A percentile compares a stretch with the other conserved stretches of the same genome.
phyloP scores from a whole-genome alignment of 2,329 filamentous ascomycete species.

The Cercospora sp. region DNA sequence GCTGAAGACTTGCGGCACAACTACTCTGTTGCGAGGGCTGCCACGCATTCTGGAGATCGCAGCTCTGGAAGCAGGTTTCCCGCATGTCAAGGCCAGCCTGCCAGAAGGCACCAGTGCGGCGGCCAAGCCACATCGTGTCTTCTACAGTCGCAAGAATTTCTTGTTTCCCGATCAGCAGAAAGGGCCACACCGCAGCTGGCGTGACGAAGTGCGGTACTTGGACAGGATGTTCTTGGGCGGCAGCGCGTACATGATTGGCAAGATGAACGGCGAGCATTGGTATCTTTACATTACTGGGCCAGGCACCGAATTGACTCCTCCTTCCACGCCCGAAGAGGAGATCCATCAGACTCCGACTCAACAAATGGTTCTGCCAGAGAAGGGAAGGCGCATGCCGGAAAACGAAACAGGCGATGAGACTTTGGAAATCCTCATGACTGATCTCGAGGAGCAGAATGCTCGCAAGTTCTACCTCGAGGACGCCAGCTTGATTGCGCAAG shows the following conservation, averaged over 20 bases:
- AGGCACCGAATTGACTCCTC: constrained; percentile 74
- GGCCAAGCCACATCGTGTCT: constrained; percentile 89
- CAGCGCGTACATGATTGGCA: constrained; percentile 98
- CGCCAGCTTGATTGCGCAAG: constrained; percentile 87
- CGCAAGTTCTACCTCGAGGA: constrained; percentile 71
- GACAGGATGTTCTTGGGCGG: constrained; percentile 89
- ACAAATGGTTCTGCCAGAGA: constrained; percentile 58
- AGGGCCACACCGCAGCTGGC: constrained; percentile 95
- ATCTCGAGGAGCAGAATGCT: constrained; percentile 65
- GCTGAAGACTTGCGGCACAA: constrained; percentile 96
- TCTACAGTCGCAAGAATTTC: constrained; percentile 99
- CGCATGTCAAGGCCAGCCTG: constrained; percentile 69
- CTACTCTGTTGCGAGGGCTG: constrained; percentile 84
- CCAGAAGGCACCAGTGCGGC: constrained; percentile 68
- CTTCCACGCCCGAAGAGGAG: constrained; percentile 66
- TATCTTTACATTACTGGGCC: constrained; percentile 96
- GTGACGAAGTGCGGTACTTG: constrained; percentile 88
- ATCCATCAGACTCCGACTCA: constrained; percentile 59
- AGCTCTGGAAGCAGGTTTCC: constrained; percentile 82
- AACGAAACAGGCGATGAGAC: constrained; percentile 65
- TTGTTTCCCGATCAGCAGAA: constrained; percentile 92
- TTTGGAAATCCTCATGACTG: constrained; percentile 67
- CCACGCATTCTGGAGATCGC: constrained; percentile 92
- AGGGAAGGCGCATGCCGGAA: constrained; percentile 42
- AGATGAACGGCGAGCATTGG: constrained; percentile 99